A percentile compares a stretch with the other conserved stretches of the same genome.
Evolutionary conservation across 2,329 filamentous ascomycete genomes (phyloP).

Genomic region (Ilyonectria destructans): DNA sequence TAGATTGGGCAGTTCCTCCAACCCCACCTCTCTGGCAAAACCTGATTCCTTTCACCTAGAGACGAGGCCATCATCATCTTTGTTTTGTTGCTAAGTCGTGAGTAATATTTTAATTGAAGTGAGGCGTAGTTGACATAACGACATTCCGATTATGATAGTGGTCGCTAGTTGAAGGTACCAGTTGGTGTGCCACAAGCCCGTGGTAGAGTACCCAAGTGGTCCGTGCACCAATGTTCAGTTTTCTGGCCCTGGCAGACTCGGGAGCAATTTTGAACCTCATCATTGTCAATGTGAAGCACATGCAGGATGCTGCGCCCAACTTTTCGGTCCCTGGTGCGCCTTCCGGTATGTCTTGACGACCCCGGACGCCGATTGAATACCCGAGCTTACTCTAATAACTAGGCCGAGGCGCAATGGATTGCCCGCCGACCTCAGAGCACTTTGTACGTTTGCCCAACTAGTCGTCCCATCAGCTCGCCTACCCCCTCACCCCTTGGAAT

Average conservation of each 20-base stretch:
- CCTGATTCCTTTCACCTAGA: neutral
- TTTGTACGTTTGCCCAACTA: constrained; percentile 42
- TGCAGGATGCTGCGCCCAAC: constrained; percentile 52
- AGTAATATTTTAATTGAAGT: too few relatives aligned
- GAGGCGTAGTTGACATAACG: too few relatives aligned
- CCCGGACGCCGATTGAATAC: neutral
- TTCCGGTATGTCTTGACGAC: constrained; percentile 41
- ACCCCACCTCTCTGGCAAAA: neutral
- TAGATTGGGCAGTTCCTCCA: neutral
- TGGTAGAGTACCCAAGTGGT: constrained; percentile 23
- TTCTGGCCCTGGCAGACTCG: constrained; percentile 34
- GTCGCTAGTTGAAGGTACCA: too few relatives aligned
- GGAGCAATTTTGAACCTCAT: constrained; percentile 43
- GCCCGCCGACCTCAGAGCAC: constrained; percentile 46
- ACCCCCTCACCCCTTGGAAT: neutral
- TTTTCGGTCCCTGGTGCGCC: constrained; percentile 44
- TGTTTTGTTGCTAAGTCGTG: too few relatives aligned
- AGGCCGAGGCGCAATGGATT: constrained; percentile 46
- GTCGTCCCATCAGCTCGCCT: neutral
- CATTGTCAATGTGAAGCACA: constrained; percentile 41
- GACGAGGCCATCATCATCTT: neutral
- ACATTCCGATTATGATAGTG: too few relatives aligned
- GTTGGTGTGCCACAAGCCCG: too few relatives aligned
- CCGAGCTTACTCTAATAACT: constrained; percentile 29
- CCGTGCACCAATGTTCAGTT: constrained; percentile 43